Evolutionary conservation across 352 stramenopile genomes (phyloP).

Genomic region (Phytophthora pistaciae): DNA sequence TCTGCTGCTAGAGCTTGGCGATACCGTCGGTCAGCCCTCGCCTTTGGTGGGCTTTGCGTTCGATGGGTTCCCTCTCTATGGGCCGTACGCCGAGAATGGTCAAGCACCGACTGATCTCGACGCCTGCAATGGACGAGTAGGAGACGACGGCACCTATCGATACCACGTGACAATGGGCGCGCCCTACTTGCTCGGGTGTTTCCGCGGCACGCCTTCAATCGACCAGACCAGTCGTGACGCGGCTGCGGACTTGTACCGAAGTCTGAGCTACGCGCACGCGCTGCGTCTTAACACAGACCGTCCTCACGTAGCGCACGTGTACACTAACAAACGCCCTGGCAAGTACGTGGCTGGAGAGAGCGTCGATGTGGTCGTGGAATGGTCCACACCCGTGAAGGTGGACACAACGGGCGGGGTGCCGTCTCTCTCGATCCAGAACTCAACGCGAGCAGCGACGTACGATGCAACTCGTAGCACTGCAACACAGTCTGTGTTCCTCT

Average conservation of each 20-base stretch:
- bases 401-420: conserved; percentile 41
- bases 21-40: conserved; percentile 43
- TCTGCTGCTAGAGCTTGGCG: conserved; percentile 55
- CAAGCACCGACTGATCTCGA: conserved; percentile 61
- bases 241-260: conserved; percentile 48
- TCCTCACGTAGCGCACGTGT: conserved; percentile 56
- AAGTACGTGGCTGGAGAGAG: conserved; percentile 68
- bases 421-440: conserved; percentile 50
- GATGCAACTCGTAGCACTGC: conserved; percentile 49
- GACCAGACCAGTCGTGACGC: conserved; percentile 19
- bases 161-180: conserved; percentile 65
- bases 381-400: conserved; percentile 57
- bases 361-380: conserved; percentile 70
- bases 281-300: conserved; percentile 58
- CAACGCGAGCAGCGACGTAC: conserved; percentile 47
- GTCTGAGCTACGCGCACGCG: conserved; percentile 64
- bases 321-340: conserved; percentile 67
- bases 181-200: conserved; percentile 79
- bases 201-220: conserved; percentile 41
- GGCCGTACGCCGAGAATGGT: conserved; percentile 59
- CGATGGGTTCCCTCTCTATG: conserved; percentile 83
- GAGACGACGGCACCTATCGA: conserved; percentile 71
- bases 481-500: conserved; percentile 60
- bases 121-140: conserved; percentile 70
- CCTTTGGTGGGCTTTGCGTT: conserved; percentile 77